phyloP scores from a whole-genome alignment of 192 early-diverging fungal genomes.

The Coemansia sp. region DNA sequence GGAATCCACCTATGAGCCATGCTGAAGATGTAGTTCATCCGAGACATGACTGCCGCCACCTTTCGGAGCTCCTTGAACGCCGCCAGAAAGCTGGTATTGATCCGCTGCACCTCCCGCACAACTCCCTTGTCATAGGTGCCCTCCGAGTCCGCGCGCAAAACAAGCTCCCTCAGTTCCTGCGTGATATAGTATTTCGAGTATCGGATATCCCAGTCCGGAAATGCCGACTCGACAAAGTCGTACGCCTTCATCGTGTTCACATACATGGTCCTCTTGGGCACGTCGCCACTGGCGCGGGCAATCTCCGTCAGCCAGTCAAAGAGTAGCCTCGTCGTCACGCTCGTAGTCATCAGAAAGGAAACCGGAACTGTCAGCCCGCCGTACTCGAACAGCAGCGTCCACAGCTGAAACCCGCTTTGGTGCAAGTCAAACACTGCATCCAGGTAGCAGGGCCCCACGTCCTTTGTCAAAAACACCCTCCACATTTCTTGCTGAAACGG shows the following conservation, averaged over 20 bases:
- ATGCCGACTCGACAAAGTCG: conserved; percentile 4
- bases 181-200: conserved; percentile 40
- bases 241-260: conserved; percentile 21
- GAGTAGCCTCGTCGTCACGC: conserved; percentile 13
- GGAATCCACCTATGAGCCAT: conserved; percentile 20
- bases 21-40: conserved; percentile 11
- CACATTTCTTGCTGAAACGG: conserved; percentile 43
- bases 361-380: conserved; percentile 17
- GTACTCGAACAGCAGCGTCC: conserved; percentile 45
- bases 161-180: conserved; percentile 17
- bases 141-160: background rate
- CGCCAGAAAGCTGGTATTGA: background rate
- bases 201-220: conserved; percentile 25
- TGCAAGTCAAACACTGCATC: conserved; percentile 28
- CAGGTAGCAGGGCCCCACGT: conserved; percentile 30
- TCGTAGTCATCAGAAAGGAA: conserved; percentile 36
- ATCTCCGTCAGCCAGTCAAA: conserved; percentile 34
- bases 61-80: background rate
- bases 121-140: background rate
- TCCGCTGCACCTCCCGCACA: conserved; percentile 1
- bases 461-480: conserved; percentile 13
- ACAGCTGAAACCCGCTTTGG: conserved; percentile 44
- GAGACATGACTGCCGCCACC: background rate
- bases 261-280: conserved; percentile 21
- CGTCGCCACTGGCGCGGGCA: background rate